These are phyloP conservation scores for Penicillium sp. DNA, from an alignment of 2,329 filamentous ascomycete genomes.

Conservation along the genomic window DNA sequence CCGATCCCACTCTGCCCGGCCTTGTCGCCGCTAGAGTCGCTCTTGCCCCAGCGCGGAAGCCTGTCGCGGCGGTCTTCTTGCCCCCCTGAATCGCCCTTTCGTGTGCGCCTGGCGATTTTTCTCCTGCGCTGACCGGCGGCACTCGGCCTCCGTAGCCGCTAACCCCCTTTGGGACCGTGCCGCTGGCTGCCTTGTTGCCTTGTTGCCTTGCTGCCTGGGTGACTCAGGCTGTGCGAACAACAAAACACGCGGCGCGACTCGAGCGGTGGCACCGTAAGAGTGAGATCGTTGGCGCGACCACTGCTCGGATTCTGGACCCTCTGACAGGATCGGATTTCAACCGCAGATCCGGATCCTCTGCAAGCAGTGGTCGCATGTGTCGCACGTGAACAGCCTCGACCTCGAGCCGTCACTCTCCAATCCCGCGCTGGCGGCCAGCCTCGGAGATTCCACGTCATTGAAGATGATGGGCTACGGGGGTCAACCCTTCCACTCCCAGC, in stretches of 20 bases:
- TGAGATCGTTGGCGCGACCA: conserved; percentile 1
- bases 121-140: conserved; percentile 24
- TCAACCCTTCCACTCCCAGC: conserved; percentile 30
- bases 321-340: neutral
- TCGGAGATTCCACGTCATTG: conserved; percentile 12
- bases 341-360: neutral
- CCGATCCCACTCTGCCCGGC: conserved; percentile 2
- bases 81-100: conserved; percentile 22
- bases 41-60: neutral
- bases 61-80: conserved; percentile 6
- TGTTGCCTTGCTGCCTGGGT: conserved; percentile 12
- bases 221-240: conserved; percentile 21
- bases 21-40: neutral
- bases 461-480: conserved; percentile 40
- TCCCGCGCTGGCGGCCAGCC: conserved; percentile 18
- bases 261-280: conserved; percentile 2
- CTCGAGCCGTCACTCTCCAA: conserved; percentile 9
- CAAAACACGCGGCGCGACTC: conserved; percentile 30
- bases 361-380: conserved; percentile 18
- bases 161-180: conserved; percentile 16
- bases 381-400: conserved; percentile 5
- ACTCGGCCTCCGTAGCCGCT: conserved; percentile 26
- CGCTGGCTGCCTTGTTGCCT: neutral
- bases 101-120: conserved; percentile 23
- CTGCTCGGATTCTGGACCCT: neutral